Evolutionary conservation across 1,284 basidiomycete genomes (phyloP), one percentile per base, ranked within the genome.

Genomic region (Stygiomarasmius scandens): DNA sequence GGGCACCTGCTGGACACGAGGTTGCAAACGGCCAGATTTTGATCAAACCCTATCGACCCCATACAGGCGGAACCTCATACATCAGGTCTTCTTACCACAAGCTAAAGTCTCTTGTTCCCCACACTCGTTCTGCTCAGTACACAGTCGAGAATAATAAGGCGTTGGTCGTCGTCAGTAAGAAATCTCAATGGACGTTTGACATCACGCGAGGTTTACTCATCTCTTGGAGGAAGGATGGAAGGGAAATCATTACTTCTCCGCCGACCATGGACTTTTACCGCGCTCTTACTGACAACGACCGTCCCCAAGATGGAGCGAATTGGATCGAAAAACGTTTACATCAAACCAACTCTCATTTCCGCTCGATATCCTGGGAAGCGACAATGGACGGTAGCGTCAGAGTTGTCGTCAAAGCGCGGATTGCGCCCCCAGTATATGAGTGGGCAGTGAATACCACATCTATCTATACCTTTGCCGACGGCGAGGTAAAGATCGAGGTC

Each of bases 351-450:
- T 44, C 46, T 43, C 49, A 56, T 52, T 48, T 59, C 10, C 36
- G 29, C 14, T 47, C 48, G 2, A 55, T 54, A 3, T 34, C 38
- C 14, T 59, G 58, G 58, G 49, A 56, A 43, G 29, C 47, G 14
- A 16, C 32, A 19, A 22, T 36, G 5, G 38, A 49, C 4, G 50
- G 50, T 23, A 38, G 34, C n/a, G 24, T 49, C 25, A 41, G 16
- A 25, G 54, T 59, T 41, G 25, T 41, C 25, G 58, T 59, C 3
- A 12, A 44, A 29, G 24, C 49, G 25, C 49, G 58, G 51, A 52
- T 59, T 24, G 58, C 58, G 10, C 54, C 54, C 24, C 58, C 58
- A 5, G 58, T 59, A 5, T 55, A 56, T n/a, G 58, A 59, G 32
- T 59, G 58, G 58, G 53, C 49, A 23, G 58, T 56, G n/a, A 44